Base-by-base conservation (phyloP, 2,329 filamentous ascomycete genomes). In the Aspergillus sp. region DNA sequence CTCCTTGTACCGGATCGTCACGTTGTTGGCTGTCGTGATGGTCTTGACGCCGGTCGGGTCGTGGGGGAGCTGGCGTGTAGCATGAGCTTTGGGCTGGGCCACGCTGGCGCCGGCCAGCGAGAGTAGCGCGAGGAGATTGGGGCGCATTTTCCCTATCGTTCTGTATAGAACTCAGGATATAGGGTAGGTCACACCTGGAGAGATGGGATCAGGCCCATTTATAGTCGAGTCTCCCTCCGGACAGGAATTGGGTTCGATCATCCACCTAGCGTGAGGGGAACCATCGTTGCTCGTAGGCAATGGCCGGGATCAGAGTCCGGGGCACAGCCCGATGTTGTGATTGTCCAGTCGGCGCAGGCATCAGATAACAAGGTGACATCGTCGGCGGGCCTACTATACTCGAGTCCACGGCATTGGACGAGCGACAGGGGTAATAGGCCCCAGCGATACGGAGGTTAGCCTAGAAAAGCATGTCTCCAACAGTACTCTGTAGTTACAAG, bases 1-100 rank as follows among this genome's bases (percentile, higher is more conserved):
- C 63, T 83, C 71, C 64, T 85, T 85, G 66, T 83, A 85, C 16
- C 81, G 78, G 51, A 85, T 81, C 20, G 76, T 77, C 55, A 81
- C 70, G 50, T 76, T 76, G 51, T 70, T 73, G 3, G 72, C 68
- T 14, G 70, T 72, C 44, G 61, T 66, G 44, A 75, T 67, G 2
- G 65, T 65, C 52, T 71, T 68, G n/a, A 75, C 67, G 9, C 67
- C 69, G 2, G 67, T 69, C 16, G 72, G 67, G 44, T 70, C 62
- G 2, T 68, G 57, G 14, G 72, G 73, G 13, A 75, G 52, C 52
- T 74, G 69, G 23, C 70, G 62, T 45, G 59, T 55, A 46, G 52
- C 52, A 11, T 58, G 46, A 23, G 59, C 49, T 32, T 58, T 47
- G 14, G 52, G 55, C 32, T 31, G 47, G 45, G 49, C 51, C 47